Evolutionary conservation across 768 basidiomycete genomes (phyloP), one percentile per base, ranked within the genome.

Genomic region (Mycena epipterygia): DNA sequence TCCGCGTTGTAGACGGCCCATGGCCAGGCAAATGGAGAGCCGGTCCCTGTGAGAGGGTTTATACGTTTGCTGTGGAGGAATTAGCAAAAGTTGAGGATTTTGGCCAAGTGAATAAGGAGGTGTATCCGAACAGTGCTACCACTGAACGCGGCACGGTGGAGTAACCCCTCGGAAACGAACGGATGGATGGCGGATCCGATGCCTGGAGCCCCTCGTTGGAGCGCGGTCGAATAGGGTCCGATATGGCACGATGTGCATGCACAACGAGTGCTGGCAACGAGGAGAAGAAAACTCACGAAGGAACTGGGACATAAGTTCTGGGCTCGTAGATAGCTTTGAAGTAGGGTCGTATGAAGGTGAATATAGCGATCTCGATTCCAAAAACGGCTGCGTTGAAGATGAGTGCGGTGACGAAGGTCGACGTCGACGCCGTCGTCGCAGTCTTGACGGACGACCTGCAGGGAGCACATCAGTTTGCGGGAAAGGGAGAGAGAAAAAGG

Each of bases 271-370:
- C 37, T 8, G 9, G 9, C 37, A 32, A 12, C 25, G 49, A 32
- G 29, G 37, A n/a, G 29, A 68, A 11, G 56, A 30, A 44, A 37
- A 82, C 84, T 75, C 64, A 87, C 84, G 81, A 80, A 49, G 81
- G 83, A 8, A 80, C 75, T 12, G 85, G 85, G 19, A 84, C 84
- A 80, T 93, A 93, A 9, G 95, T 93, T 64, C 96, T 85, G 0
- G 96, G 97, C 75, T 96, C 93, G 79, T 96, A 99, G 53, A 98
- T 92, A 17, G 91, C 86, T 71, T 91, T 93, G 87, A 99, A 98
- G 76, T 90, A 91, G 14, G 92, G 90, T 46, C 96, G 86, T 32
- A 98, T 79, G 71, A 97, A 67, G n/a, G 96, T 92, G 83, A 98
- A 98, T 19, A 88, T 86, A 6, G 76, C 84, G 59, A 98, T 79